A percentile compares a stretch with the other conserved stretches of the same genome.
phyloP scores from a whole-genome alignment of 1,284 basidiomycete species.

The Puccinia polysora region DNA sequence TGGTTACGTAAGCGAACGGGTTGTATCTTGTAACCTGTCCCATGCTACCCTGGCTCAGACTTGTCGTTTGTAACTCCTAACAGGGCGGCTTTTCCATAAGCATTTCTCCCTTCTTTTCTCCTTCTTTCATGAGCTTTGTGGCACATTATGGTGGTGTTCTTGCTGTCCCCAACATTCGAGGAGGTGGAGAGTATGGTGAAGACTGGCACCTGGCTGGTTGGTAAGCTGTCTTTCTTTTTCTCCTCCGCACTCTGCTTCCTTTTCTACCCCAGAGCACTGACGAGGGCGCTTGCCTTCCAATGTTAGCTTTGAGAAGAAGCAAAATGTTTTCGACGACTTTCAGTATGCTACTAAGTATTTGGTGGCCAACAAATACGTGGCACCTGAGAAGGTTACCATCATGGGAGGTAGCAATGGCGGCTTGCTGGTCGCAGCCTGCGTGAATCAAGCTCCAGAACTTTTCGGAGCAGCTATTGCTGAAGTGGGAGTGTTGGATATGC shows the following conservation, averaged over 20 bases:
- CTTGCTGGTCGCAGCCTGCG: slow-evolving; percentile 70
- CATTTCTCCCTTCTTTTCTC: slow-evolving; percentile 67
- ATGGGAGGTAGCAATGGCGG: slow-evolving; percentile 74
- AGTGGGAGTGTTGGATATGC: slow-evolving; percentile 74
- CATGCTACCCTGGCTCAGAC: not conserved
- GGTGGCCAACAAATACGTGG: slow-evolving; percentile 66
- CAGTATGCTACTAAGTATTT: slow-evolving; percentile 67
- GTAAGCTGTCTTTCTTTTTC: slow-evolving; percentile 12
- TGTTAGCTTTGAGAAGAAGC: slow-evolving; percentile 47
- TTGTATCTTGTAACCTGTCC: not conserved
- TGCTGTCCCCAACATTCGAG: slow-evolving; percentile 65
- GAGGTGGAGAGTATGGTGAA: slow-evolving; percentile 79
- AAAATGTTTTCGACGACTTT: slow-evolving; percentile 75
- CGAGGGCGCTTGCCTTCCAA: not conserved
- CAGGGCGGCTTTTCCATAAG: slow-evolving; percentile 74
- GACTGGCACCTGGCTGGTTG: slow-evolving; percentile 55
- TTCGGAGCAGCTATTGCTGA: slow-evolving; percentile 74
- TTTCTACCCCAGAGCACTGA: slow-evolving; percentile 34
- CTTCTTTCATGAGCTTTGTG: slow-evolving; percentile 69
- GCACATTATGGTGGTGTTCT: slow-evolving; percentile 68
- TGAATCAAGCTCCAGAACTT: slow-evolving; percentile 71
- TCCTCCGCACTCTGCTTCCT: slow-evolving; percentile 28
- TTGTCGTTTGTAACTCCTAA: slow-evolving; percentile 54
- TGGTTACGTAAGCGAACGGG: slow-evolving; percentile 54
- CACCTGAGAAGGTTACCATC: slow-evolving; percentile 68